Base-by-base conservation (phyloP, 2,329 filamentous ascomycete species). In the Talaromyces verruculosus region DNA sequence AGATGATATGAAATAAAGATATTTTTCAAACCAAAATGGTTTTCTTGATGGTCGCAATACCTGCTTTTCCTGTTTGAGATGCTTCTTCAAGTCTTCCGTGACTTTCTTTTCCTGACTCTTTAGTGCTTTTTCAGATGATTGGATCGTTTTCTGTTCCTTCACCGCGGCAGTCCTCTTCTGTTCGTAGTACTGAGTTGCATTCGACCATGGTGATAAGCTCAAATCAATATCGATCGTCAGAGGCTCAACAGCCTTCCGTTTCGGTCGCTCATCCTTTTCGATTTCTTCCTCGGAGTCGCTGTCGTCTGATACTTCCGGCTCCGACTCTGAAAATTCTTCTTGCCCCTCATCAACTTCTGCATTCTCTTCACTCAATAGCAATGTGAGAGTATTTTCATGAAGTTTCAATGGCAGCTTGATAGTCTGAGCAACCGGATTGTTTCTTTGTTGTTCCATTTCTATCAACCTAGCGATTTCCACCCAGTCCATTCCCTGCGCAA, bases 401-500 rank as follows among this genome's bases (percentile, higher is more conserved):
- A 99, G 83, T 72, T 96, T 96, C 61, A 99, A 79, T 0, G 95
- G 94, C 19, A 96, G 80, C 74, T 91, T 91, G 73, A 99, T 96
- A 53, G 93, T 88, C 66, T 90, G 85, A 1, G 95, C 95, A 7
- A 99, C 93, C 0, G 91, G 87, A 70, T 99, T 99, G 33, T 87
- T 84, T 59, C 89, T 84, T 67, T 84, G 87, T 76, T 96, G 91
- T 75, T 98, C 94, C 70, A 92, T 87, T 75, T 97, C 92, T 62
- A 99, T 91, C 68, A 99, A 81, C 66, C 90, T 91, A 10, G 87
- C 92, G 72, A 98, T 93, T 70, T 97, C 91, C 11, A 92, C 88
- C 95, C 95, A 99, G 72, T 99, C 95, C 93, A 98, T 98, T 11
- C 94, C 94, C 73, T 97, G 92, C 5, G 87, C 87, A 67, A 99